Percentiles rank a stretch among this genome's conserved stretches.
These are phyloP conservation scores for Rhizopogon roseolus DNA, from an alignment of 768 basidiomycete genomes.

Conservation along the genomic window DNA sequence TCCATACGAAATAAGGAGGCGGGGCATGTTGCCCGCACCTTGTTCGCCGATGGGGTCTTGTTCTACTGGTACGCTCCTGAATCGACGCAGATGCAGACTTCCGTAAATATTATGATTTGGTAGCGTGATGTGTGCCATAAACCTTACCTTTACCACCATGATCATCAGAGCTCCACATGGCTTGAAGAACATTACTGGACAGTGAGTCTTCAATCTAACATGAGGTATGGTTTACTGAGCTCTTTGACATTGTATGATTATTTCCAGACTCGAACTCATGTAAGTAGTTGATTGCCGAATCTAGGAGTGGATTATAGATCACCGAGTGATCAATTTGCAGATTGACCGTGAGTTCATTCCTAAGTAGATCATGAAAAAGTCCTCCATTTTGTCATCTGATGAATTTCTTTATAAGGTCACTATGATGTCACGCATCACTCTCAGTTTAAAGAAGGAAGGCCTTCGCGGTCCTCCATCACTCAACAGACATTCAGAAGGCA, in stretches of 20 bases:
- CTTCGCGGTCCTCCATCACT: neutral
- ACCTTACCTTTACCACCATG: slow-evolving; percentile 34
- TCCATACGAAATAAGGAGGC: slow-evolving; percentile 12
- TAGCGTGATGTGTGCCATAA: slow-evolving; percentile 35
- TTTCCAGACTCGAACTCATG: neutral
- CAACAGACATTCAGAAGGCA: neutral
- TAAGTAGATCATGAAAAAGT: neutral
- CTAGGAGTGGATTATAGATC: neutral
- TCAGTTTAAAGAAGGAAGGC: slow-evolving; percentile 45
- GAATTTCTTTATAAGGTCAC: slow-evolving; percentile 34
- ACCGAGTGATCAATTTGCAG: neutral
- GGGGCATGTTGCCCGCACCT: slow-evolving; percentile 16
- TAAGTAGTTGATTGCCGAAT: neutral
- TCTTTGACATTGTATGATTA: neutral
- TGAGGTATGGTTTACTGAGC: neutral
- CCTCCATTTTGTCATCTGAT: neutral
- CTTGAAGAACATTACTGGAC: slow-evolving; percentile 33
- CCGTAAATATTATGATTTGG: neutral
- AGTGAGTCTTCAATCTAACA: slow-evolving; percentile 8
- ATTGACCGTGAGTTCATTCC: neutral
- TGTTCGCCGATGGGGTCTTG: slow-evolving; percentile 27
- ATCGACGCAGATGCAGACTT: neutral
- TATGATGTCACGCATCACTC: slow-evolving; percentile 68
- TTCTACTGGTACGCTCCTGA: slow-evolving; percentile 27
- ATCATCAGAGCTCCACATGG: slow-evolving; percentile 24